These are phyloP conservation scores for Cystobasidiaceae sp. DNA, from an alignment of 1,284 basidiomycete species.

Conservation along the genomic window DNA sequence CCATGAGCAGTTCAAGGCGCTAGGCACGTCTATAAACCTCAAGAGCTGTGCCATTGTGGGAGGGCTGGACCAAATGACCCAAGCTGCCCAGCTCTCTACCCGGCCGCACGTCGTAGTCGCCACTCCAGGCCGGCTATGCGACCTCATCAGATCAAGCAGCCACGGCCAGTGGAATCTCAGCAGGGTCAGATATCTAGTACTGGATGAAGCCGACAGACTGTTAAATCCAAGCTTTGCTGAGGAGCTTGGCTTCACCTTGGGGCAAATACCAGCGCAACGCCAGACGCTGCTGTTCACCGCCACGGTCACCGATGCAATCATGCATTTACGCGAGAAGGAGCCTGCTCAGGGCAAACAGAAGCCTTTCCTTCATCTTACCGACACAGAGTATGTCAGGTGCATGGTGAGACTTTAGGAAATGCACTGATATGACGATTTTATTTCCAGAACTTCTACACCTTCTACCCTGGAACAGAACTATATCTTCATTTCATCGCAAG, in stretches of 20 bases:
- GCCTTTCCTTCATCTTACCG: constrained; percentile 82
- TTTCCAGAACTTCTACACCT: constrained; percentile 68
- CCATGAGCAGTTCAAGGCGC: constrained; percentile 87
- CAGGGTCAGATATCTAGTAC: constrained; percentile 78
- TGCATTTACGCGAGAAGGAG: constrained; percentile 65
- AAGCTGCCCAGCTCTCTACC: constrained; percentile 77
- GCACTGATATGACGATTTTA: neutral
- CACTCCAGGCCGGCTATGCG: constrained; percentile 91
- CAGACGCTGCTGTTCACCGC: constrained; percentile 98
- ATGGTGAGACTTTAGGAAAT: neutral
- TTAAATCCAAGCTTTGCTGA: constrained; percentile 84
- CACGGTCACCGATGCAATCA: constrained; percentile 82
- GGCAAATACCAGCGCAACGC: constrained; percentile 69
- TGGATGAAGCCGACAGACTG: constrained; percentile 94
- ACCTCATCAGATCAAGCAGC: constrained; percentile 71
- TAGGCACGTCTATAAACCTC: constrained; percentile 74
- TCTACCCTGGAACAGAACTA: constrained; percentile 82
- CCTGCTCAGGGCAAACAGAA: constrained; percentile 75
- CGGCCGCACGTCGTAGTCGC: constrained; percentile 92
- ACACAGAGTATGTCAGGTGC: constrained; percentile 59
- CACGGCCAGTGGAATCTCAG: constrained; percentile 77
- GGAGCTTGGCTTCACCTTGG: constrained; percentile 75
- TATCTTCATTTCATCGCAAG: constrained; percentile 87
- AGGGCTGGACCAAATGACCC: constrained; percentile 97
- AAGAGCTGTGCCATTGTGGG: constrained; percentile 87